Base-by-base conservation (phyloP, 2,329 filamentous ascomycete genomes). In the Trichoderma oligosporum region DNA sequence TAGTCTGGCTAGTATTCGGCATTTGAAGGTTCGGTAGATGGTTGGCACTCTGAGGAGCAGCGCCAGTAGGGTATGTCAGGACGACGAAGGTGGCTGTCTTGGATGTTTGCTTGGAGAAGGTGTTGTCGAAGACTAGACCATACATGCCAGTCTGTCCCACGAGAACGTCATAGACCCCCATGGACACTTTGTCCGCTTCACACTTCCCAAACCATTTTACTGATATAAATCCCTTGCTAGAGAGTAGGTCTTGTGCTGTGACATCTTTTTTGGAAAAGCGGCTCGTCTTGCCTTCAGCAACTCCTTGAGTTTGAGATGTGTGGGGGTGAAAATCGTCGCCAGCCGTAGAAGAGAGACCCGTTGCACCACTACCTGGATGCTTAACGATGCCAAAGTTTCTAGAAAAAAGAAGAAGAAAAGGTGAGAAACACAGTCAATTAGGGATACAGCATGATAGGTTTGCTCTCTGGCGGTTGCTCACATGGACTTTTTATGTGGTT, bases 341-440 rank as follows among this genome's bases (percentile, higher is more conserved):
- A 41, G 70, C 73, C 14, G 76, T 72, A 18, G 76, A 72, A 42
- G 66, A 61, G 47, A 80, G 70, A 60, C 73, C 77, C 18, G 79
- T 81, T 35, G 73, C 77, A 63, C 83, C 84, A 58, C 82, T 86
- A 63, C 92, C 91, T 2, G 94, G 93, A 71, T 97, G 94, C 72
- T 97, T 97, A 74, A 99, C 95, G 68, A 99, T 88, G 69, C 92
- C 94, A 71, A 99, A 96, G 76, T 97, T 97, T 73, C 85, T 87
- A 67, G 29, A 38, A 18, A 7, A 8, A 36, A n/a, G n/a, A n/a
- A n/a, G n/a, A n/a, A n/a, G 27, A 39, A 42, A 65, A n/a, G n/a
- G n/a, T n/a, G 64, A 41, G 54, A 48, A 4, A 9, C 8, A 31
- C 18, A 7, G 27, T 55, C 41, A 55, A 35, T 27, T 29, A 38